Base-by-base conservation (phyloP, 2,329 filamentous ascomycete species). In the Claviceps pazoutovae region DNA sequence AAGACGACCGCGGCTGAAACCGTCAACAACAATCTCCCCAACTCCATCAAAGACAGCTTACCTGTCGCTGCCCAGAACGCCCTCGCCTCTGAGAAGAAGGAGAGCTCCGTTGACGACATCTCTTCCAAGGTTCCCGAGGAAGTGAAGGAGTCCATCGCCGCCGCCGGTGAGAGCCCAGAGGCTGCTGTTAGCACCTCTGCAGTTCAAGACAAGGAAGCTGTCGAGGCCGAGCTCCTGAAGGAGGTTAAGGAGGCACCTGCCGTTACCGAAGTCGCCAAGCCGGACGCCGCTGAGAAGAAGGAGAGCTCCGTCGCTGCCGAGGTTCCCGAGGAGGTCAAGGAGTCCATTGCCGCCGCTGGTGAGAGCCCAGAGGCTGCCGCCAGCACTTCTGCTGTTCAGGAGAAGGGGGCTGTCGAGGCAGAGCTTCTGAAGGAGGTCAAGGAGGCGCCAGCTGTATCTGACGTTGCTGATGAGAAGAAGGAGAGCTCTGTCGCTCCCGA, bases 361-460 rank as follows among this genome's bases (percentile, higher is more conserved):
- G 66, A 74, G 60, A 73, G 71, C 55, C 83, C 86, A 8, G 88
- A 93, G 68, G 87, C 87, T 37, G 79, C 84, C 37, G 76, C 78
- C 52, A 84, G 82, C 66, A 71, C 79, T 1, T 74, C 75, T 52
- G 84, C 82, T 17, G 85, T 93, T 6, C 70, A 77, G 56, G 86
- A 90, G 59, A 93, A 93, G 78, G 80, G 79, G 64, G 75, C 73
- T 9, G 74, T 89, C 5, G 88, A 94, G 71, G 67, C 78, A 26
- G 84, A 95, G 69, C 73, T 94, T 7, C 71, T 89, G 47, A 74
- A 79, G 57, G 78, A 85, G 65, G 74, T 82, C 56, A 73, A 76
- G 64, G 63, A 67, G 50, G 62, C 63, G 50, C 60, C 71, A 57
- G 61, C 64, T 13, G 58, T 62, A 0, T 60, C 54, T 42, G 68